phyloP scores from a whole-genome alignment of 2,329 filamentous ascomycete genomes.

The Alternaria sp. region DNA sequence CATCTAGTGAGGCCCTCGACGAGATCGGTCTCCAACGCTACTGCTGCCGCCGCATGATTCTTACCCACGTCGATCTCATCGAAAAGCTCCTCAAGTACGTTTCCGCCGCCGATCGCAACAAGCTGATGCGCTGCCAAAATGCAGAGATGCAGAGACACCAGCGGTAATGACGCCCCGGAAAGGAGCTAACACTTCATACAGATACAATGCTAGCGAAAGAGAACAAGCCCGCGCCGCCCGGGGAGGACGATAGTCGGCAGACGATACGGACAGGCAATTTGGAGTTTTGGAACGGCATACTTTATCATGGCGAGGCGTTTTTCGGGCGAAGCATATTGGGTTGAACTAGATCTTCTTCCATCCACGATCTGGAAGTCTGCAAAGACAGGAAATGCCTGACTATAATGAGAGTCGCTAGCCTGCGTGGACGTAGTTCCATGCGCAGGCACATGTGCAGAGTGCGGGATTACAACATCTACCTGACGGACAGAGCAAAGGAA shows the following conservation, averaged over 20 bases:
- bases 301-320: constrained; percentile 32
- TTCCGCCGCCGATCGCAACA: constrained; percentile 24
- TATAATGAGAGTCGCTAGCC: constrained; percentile 3
- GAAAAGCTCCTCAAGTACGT: constrained; percentile 82
- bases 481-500: background rate
- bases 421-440: background rate
- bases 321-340: constrained; percentile 14
- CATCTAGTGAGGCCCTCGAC: constrained; percentile 88
- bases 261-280: constrained; percentile 13
- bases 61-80: constrained; percentile 98
- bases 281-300: constrained; percentile 25
- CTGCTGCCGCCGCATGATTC: constrained; percentile 99
- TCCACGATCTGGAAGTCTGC: background rate
- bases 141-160: background rate
- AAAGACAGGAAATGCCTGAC: background rate
- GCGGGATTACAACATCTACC: background rate
- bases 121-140: constrained; percentile 5
- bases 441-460: background rate
- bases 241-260: constrained; percentile 26
- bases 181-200: constrained; percentile 36
- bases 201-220: constrained; percentile 49
- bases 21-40: constrained; percentile 92
- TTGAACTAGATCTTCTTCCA: background rate
- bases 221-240: constrained; percentile 45
- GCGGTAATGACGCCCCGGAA: constrained; percentile 18